These are phyloP conservation scores for Nepenthes alata DNA, from an alignment of 179 eudicot species.

Conservation along the genomic window DNA sequence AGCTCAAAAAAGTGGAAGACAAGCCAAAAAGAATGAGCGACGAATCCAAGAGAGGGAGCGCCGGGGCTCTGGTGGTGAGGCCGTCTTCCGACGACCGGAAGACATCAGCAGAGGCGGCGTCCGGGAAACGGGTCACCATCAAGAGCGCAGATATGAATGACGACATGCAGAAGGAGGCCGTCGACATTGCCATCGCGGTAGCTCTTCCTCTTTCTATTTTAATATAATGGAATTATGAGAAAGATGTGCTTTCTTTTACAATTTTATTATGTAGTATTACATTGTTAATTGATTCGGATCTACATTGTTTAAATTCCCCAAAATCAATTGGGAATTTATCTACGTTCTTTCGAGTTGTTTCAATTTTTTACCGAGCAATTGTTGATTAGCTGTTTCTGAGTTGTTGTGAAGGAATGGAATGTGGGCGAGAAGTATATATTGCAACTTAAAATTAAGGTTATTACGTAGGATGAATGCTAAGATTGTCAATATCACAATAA, in stretches of 20 bases:
- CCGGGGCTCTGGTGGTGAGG: slow-evolving; percentile 16
- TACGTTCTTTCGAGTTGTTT: neutral
- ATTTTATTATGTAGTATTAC: neutral
- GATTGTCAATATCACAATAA: no score
- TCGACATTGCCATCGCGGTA: slow-evolving; percentile 71
- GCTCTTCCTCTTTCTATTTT: slow-evolving; percentile 1
- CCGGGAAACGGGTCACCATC: slow-evolving; percentile 43
- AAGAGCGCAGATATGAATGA: slow-evolving; percentile 83
- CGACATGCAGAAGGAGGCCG: slow-evolving; percentile 73
- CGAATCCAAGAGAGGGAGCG: slow-evolving; percentile 17
- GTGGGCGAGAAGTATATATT: no score
- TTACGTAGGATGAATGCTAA: no score
- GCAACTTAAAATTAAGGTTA: no score
- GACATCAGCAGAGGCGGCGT: slow-evolving; percentile 24
- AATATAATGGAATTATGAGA: no score
- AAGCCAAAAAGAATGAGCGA: slow-evolving; percentile 19
- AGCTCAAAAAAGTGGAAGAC: no score
- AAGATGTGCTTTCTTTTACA: neutral
- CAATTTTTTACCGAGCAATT: neutral
- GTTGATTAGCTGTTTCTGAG: neutral
- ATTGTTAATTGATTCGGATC: neutral
- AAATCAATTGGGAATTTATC: neutral
- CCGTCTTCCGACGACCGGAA: slow-evolving; percentile 38
- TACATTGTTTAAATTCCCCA: neutral
- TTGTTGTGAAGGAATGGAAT: no score